Conservation (phyloP, 2,329 filamentous ascomycete species). For the Clonostachys sp. region DNA sequence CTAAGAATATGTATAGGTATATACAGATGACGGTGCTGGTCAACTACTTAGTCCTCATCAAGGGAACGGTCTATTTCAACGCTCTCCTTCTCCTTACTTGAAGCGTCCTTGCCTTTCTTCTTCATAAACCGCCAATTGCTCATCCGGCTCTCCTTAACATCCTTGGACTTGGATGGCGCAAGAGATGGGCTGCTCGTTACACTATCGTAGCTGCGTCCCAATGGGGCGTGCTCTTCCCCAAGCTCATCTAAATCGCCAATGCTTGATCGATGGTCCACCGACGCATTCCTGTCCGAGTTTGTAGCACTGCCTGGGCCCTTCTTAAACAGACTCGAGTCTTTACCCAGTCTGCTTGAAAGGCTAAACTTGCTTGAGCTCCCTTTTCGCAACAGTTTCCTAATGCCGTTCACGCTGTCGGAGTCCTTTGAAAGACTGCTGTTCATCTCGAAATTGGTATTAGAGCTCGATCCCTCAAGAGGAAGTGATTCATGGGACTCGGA, state of each 20-base stretch:
- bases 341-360: constrained; percentile 50
- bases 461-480: constrained; percentile 47
- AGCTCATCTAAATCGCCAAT: constrained; percentile 52
- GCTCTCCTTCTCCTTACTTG: constrained; percentile 42
- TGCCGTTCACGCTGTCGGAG: constrained; percentile 42
- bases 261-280: constrained; percentile 49
- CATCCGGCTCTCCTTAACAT: constrained; percentile 42
- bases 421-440: constrained; percentile 37
- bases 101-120: constrained; percentile 48
- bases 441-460: constrained; percentile 53
- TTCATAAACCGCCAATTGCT: constrained; percentile 52
- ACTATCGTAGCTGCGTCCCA: constrained; percentile 52
- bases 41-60: constrained; percentile 17
- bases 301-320: constrained; percentile 53
- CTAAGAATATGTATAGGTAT: too few relatives aligned
- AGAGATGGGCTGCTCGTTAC: constrained; percentile 51
- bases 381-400: constrained; percentile 60
- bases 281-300: constrained; percentile 52
- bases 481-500: constrained; percentile 58
- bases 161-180: constrained; percentile 42
- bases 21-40: too few relatives aligned
- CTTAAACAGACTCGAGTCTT: constrained; percentile 51
- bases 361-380: constrained; percentile 63
- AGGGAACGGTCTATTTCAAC: constrained; percentile 39
- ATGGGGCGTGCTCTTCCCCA: constrained; percentile 34